Evolutionary conservation across 2,329 filamentous ascomycete genomes (phyloP).

Genomic region (Neofusicoccum sp.): DNA sequence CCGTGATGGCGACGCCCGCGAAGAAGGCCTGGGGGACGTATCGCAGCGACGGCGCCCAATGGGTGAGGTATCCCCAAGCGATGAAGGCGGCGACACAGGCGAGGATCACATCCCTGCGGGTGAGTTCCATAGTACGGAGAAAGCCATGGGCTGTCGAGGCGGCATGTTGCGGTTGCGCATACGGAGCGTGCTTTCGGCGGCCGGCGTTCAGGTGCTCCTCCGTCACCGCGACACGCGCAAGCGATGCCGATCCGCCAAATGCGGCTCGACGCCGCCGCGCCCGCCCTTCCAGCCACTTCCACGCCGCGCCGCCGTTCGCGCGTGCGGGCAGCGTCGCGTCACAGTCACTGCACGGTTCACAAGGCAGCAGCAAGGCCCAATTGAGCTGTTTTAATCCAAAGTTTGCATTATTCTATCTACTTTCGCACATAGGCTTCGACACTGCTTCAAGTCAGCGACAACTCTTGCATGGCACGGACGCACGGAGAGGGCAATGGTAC

Average conservation of each 20-base stretch:
- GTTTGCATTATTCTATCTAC: not conserved
- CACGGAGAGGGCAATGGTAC: not conserved
- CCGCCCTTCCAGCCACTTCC: not conserved
- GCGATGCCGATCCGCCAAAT: slow-evolving; percentile 6
- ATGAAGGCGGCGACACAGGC: slow-evolving; percentile 70
- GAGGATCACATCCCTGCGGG: slow-evolving; percentile 66
- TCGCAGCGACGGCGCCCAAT: slow-evolving; percentile 78
- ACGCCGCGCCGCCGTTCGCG: not conserved
- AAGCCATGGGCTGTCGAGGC: slow-evolving; percentile 25
- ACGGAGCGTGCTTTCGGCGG: slow-evolving; percentile 13
- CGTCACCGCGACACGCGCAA: slow-evolving; percentile 7
- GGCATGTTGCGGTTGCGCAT: slow-evolving; percentile 16
- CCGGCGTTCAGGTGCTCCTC: not conserved
- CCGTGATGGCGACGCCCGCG: slow-evolving; percentile 59
- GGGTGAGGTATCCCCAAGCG: slow-evolving; percentile 81
- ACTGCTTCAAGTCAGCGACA: not conserved
- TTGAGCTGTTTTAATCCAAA: not conserved
- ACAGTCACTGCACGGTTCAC: not conserved
- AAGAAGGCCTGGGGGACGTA: slow-evolving; percentile 84
- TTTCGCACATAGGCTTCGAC: not conserved
- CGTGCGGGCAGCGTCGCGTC: not conserved
- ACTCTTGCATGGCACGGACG: not conserved
- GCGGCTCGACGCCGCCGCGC: not conserved
- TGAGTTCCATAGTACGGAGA: slow-evolving; percentile 61
- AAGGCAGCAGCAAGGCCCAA: not conserved